Evolutionary conservation across 371 early-diverging fungal genomes (phyloP).

Genomic region (Actinomortierella wolfii): DNA sequence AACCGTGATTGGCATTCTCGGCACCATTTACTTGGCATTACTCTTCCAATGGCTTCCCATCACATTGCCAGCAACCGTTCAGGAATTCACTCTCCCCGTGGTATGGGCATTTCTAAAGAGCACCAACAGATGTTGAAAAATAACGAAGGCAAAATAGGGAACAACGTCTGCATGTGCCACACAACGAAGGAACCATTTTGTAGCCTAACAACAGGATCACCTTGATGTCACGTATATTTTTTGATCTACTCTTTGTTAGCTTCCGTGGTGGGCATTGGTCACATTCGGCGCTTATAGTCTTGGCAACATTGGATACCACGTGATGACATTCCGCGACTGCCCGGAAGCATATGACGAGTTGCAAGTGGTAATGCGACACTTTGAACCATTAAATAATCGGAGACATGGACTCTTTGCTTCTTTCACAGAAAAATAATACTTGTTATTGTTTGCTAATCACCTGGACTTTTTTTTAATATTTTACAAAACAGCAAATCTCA

Average conservation of each 20-base stretch:
- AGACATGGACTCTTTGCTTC: no score
- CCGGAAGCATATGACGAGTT: constrained; percentile 86
- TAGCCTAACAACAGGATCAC: background rate
- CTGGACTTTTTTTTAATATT: background rate
- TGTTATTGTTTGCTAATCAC: background rate
- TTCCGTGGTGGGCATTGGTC: constrained; percentile 85
- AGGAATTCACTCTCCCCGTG: constrained; percentile 64
- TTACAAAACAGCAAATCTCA: constrained; percentile 60
- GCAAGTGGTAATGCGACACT: constrained; percentile 58
- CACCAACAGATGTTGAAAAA: background rate
- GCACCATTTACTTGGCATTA: constrained; percentile 52
- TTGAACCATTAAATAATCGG: no score
- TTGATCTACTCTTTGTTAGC: constrained; percentile 42
- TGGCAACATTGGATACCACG: constrained; percentile 80
- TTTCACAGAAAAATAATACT: background rate
- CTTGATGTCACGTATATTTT: background rate
- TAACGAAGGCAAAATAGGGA: background rate
- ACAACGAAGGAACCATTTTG: no score
- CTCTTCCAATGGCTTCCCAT: constrained; percentile 59
- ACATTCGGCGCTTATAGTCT: constrained; percentile 86
- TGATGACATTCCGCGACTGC: constrained; percentile 89
- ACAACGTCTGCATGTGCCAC: no score
- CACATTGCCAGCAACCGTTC: constrained; percentile 56
- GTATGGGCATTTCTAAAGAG: constrained; percentile 38
- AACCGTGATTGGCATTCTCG: constrained; percentile 50